Percentiles rank a stretch among this genome's conserved stretches.
Evolutionary conservation across 192 early-diverging fungal genomes (phyloP).

Genomic region (Podila epigama): DNA sequence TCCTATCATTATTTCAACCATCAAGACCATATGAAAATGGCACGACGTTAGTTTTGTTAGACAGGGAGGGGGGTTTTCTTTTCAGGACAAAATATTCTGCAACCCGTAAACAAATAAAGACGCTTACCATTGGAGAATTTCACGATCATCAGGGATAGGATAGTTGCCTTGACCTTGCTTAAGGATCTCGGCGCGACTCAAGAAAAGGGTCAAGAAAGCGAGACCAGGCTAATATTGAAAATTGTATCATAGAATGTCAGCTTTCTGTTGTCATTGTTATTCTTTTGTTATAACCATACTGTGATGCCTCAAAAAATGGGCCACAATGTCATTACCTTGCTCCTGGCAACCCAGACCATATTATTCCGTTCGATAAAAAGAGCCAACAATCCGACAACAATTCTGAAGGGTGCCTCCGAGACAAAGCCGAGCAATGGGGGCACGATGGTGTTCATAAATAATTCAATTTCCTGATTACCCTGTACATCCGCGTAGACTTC

Average conservation of each 20-base stretch:
- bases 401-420: slow-evolving; percentile 82
- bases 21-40: too few species aligned
- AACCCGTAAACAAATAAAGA: not conserved
- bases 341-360: slow-evolving; percentile 84
- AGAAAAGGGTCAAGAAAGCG: slow-evolving; percentile 87
- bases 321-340: slow-evolving; percentile 52
- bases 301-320: too few species aligned
- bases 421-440: slow-evolving; percentile 84
- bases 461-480: slow-evolving; percentile 72
- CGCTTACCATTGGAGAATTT: slow-evolving; percentile 62
- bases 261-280: not conserved
- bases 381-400: slow-evolving; percentile 81
- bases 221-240: slow-evolving; percentile 67
- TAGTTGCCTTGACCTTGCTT: slow-evolving; percentile 73
- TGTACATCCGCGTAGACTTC: slow-evolving; percentile 55
- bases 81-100: too few species aligned
- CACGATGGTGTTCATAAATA: slow-evolving; percentile 90
- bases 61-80: too few species aligned
- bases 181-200: slow-evolving; percentile 89
- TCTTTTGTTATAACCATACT: too few species aligned
- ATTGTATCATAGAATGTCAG: not conserved
- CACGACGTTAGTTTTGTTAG: too few species aligned
- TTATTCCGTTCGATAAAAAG: slow-evolving; percentile 92
- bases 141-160: slow-evolving; percentile 57
- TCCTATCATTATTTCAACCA: too few species aligned